These are phyloP conservation scores for Colletotrichum viniferum DNA, from an alignment of 2,329 filamentous ascomycete genomes.

Conservation along the genomic window DNA sequence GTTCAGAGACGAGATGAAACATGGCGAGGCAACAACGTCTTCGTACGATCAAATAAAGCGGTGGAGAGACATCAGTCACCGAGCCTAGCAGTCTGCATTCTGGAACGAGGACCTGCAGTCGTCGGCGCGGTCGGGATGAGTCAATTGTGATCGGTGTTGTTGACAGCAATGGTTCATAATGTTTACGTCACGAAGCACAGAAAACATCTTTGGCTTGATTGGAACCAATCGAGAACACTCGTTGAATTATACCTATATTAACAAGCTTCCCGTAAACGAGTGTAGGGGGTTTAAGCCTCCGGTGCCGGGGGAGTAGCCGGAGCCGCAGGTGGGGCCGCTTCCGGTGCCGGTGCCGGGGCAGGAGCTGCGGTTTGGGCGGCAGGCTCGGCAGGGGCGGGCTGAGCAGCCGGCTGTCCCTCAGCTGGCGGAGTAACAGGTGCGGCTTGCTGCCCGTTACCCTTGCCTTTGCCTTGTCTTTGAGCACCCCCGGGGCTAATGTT, in stretches of 20 bases:
- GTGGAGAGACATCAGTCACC: background rate
- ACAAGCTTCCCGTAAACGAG: background rate
- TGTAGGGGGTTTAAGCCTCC: background rate
- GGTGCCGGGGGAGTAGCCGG: background rate
- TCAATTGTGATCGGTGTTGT: background rate
- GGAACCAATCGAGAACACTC: background rate
- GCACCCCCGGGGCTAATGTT: conserved; percentile 1
- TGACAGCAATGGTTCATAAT: background rate
- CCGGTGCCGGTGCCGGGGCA: background rate
- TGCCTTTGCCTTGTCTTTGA: background rate
- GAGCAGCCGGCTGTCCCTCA: background rate
- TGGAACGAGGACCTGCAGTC: background rate
- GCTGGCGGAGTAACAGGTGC: background rate
- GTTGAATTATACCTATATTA: background rate
- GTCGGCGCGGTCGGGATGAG: background rate
- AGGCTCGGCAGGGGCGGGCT: background rate
- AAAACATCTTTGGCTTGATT: background rate
- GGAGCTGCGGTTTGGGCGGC: background rate
- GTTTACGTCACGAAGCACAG: background rate
- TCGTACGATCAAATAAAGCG: background rate
- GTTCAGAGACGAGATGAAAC: background rate
- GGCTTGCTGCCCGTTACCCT: background rate
- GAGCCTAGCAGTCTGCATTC: background rate
- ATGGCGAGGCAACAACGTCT: background rate
- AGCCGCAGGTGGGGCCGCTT: background rate